These are phyloP conservation scores for Pseudogymnoascus sp. DNA, from an alignment of 2,329 filamentous ascomycete species.

Conservation along the genomic window DNA sequence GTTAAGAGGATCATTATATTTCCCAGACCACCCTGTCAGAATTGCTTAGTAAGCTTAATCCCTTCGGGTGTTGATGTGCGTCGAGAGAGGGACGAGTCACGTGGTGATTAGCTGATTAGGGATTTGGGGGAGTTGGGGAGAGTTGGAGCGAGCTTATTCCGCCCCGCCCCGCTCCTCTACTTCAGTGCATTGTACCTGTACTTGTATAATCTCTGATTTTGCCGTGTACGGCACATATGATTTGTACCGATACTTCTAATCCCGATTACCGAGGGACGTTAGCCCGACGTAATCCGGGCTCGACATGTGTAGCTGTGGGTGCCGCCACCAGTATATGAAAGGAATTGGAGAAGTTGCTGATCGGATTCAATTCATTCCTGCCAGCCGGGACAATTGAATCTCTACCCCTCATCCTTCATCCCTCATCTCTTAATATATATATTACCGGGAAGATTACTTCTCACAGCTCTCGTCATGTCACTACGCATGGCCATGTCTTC, in stretches of 20 bases:
- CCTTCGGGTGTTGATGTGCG: not conserved
- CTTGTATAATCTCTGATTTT: not conserved
- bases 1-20: not conserved
- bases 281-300: not conserved
- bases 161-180: not conserved
- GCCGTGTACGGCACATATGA: not conserved
- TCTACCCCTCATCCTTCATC: not conserved
- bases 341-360: slow-evolving; percentile 2
- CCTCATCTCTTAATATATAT: not conserved
- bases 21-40: not conserved
- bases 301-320: not conserved
- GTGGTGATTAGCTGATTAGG: not conserved
- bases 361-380: not conserved
- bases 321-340: not conserved
- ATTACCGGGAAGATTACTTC: not conserved
- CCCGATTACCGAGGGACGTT: not conserved
- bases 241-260: not conserved
- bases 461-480: slow-evolving; percentile 25
- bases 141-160: slow-evolving; percentile 4
- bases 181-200: not conserved
- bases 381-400: not conserved
- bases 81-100: not conserved
- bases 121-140: not conserved
- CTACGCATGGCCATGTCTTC: slow-evolving; percentile 21
- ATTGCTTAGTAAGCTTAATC: not conserved